Conservation (phyloP, 75 land plant species). For the Larix kaempferi region DNA sequence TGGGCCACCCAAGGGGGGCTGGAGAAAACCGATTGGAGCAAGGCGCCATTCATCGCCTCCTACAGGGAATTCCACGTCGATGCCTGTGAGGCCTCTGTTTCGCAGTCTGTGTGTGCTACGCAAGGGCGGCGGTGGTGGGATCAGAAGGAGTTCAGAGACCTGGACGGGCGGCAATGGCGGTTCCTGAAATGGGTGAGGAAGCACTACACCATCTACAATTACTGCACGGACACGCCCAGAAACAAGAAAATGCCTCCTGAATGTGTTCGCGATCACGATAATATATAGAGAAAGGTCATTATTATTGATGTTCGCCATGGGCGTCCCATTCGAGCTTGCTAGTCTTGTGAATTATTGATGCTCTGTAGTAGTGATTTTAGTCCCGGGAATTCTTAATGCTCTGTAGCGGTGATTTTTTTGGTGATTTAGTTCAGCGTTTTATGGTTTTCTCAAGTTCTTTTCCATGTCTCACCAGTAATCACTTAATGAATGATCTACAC, state of each 20-base stretch:
- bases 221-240: slow-evolving; percentile 34
- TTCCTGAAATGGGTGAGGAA: slow-evolving; percentile 17
- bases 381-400: too few relatives aligned
- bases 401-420: too few relatives aligned
- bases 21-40: slow-evolving; percentile 48
- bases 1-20: slow-evolving; percentile 61
- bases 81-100: slow-evolving; percentile 31
- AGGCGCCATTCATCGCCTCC: slow-evolving; percentile 42
- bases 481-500: too few relatives aligned
- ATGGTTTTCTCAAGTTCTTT: too few relatives aligned
- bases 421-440: too few relatives aligned
- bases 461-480: too few relatives aligned
- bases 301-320: too few relatives aligned
- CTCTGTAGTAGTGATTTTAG: too few relatives aligned
- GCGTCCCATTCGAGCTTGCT: too few relatives aligned
- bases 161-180: slow-evolving; percentile 21
- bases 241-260: slow-evolving; percentile 23
- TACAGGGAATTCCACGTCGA: slow-evolving; percentile 40
- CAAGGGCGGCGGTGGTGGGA: slow-evolving; percentile 34
- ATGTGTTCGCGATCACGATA: slow-evolving; percentile 25
- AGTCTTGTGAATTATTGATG: too few relatives aligned
- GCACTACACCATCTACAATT: slow-evolving; percentile 42
- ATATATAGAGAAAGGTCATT: slow-evolving; percentile 11
- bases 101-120: slow-evolving; percentile 16
- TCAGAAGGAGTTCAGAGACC: slow-evolving; percentile 29